A percentile compares a stretch with the other conserved stretches of the same genome.
phyloP scores from a whole-genome alignment of 2,329 filamentous ascomycete genomes.

The Paraphaeosphaeria minitans region DNA sequence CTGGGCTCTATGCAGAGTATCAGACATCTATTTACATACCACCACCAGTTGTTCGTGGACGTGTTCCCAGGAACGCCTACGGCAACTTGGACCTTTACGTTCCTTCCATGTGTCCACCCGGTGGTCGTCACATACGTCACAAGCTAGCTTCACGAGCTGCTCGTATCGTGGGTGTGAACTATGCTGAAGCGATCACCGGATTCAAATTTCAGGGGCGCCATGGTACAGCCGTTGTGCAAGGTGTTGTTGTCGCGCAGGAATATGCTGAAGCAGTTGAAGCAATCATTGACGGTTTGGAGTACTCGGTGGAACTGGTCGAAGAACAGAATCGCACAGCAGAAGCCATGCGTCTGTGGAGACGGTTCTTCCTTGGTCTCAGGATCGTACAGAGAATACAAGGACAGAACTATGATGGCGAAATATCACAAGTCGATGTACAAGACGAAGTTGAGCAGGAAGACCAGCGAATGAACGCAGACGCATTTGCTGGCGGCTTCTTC shows the following conservation, averaged over 20 bases:
- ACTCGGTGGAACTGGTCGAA: slow-evolving; percentile 68
- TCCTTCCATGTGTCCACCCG: slow-evolving; percentile 66
- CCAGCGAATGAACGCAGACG: slow-evolving; percentile 31
- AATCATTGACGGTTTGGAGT: slow-evolving; percentile 69
- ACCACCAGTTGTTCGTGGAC: slow-evolving; percentile 74
- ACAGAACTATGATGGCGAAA: slow-evolving; percentile 43
- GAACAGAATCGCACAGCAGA: slow-evolving; percentile 58
- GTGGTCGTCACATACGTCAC: slow-evolving; percentile 62
- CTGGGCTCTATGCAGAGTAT: slow-evolving; percentile 62
- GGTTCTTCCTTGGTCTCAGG: slow-evolving; percentile 65
- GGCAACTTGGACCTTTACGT: slow-evolving; percentile 69
- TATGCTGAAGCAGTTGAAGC: slow-evolving; percentile 73
- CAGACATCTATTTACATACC: slow-evolving; percentile 75
- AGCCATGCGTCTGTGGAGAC: slow-evolving; percentile 62
- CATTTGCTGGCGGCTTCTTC: slow-evolving; percentile 48
- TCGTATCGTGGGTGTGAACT: slow-evolving; percentile 77
- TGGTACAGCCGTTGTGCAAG: slow-evolving; percentile 81
- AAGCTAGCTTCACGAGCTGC: slow-evolving; percentile 72
- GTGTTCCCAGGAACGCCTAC: slow-evolving; percentile 67
- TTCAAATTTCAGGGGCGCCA: slow-evolving; percentile 86
- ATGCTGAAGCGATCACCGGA: slow-evolving; percentile 85
- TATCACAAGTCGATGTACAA: slow-evolving; percentile 34
- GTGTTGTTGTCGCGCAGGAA: slow-evolving; percentile 76
- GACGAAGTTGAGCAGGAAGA: slow-evolving; percentile 38
- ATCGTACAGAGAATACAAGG: slow-evolving; percentile 75